phyloP scores from a whole-genome alignment of 192 early-diverging fungal species.

The Coemansia sp. region DNA sequence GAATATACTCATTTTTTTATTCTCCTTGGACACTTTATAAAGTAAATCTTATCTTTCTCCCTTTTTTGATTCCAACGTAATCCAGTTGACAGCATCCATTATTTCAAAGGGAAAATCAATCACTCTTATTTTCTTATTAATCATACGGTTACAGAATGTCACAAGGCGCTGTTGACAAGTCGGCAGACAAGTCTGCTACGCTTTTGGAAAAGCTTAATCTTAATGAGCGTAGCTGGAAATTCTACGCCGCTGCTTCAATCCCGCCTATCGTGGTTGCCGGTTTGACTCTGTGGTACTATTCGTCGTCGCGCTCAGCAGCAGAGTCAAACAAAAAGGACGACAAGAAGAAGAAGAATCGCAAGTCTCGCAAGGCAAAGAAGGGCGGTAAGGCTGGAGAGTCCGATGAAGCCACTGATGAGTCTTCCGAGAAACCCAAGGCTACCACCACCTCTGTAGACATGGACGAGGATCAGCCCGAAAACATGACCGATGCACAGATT shows the following conservation, averaged over 20 bases:
- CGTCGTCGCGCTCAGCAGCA: slow-evolving; percentile 27
- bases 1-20: too few relatives aligned
- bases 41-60: too few relatives aligned
- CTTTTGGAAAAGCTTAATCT: slow-evolving; percentile 46
- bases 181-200: slow-evolving; percentile 29
- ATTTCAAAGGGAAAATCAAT: too few relatives aligned
- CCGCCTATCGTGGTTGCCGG: slow-evolving; percentile 58
- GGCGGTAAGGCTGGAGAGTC: slow-evolving; percentile 13
- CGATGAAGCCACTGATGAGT: slow-evolving; percentile 1
- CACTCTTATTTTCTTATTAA: too few relatives aligned
- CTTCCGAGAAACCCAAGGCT: slow-evolving; percentile 5
- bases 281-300: slow-evolving; percentile 64
- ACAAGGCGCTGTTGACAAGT: slow-evolving; percentile 18
- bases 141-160: too few relatives aligned
- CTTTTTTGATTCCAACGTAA: too few relatives aligned
- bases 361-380: slow-evolving; percentile 29
- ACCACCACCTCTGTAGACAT: slow-evolving; percentile 22
- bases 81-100: too few relatives aligned
- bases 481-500: slow-evolving; percentile 52
- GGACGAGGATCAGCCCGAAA: slow-evolving; percentile 41
- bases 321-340: slow-evolving; percentile 23
- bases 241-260: slow-evolving; percentile 61
- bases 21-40: too few relatives aligned
- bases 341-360: slow-evolving; percentile 30
- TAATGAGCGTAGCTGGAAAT: slow-evolving; percentile 58